Evolutionary conservation across 2,329 filamentous ascomycete species (phyloP).

Genomic region (Fusarium devonianum): DNA sequence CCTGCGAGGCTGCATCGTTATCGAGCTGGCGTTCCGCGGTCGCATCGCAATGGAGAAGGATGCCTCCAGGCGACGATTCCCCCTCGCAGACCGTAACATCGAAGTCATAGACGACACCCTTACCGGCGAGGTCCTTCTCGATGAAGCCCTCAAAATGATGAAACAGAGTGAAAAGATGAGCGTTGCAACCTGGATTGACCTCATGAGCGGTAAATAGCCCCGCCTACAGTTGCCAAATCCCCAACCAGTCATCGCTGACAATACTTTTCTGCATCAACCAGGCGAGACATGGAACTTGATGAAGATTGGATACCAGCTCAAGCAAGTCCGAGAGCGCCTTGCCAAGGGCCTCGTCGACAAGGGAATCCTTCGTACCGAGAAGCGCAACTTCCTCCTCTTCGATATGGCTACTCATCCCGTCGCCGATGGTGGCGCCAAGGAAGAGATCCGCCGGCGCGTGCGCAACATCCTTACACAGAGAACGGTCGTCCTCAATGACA

Average conservation of each 20-base stretch:
- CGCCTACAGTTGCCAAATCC: constrained; percentile 16
- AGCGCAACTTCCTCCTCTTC: constrained; percentile 99
- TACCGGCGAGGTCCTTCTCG: constrained; percentile 94
- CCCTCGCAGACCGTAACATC: constrained; percentile 89
- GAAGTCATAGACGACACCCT: constrained; percentile 97
- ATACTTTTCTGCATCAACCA: constrained; percentile 50
- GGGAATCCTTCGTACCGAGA: constrained; percentile 96
- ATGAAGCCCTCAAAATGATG: constrained; percentile 99
- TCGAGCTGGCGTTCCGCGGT: constrained; percentile 94
- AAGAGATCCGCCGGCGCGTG: constrained; percentile 92
- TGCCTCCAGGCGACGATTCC: constrained; percentile 87
- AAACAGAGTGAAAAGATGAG: constrained; percentile 99
- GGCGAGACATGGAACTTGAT: constrained; percentile 99
- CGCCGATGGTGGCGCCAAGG: constrained; percentile 94
- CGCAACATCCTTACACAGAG: constrained; percentile 91
- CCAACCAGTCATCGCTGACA: constrained; percentile 24
- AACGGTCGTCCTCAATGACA: constrained; percentile 86
- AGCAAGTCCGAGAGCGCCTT: constrained; percentile 96
- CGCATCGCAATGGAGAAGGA: constrained; percentile 99
- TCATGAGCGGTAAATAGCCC: constrained; percentile 83
- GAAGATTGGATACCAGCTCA: constrained; percentile 99
- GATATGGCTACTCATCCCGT: constrained; percentile 99
- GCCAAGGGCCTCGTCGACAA: constrained; percentile 99
- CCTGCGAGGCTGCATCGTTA: constrained; percentile 95
- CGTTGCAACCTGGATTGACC: constrained; percentile 97